Evolutionary conservation across 139 green algal genomes (phyloP), one percentile per base, ranked within the genome.

Genomic region (Chlamydomonas urium): DNA sequence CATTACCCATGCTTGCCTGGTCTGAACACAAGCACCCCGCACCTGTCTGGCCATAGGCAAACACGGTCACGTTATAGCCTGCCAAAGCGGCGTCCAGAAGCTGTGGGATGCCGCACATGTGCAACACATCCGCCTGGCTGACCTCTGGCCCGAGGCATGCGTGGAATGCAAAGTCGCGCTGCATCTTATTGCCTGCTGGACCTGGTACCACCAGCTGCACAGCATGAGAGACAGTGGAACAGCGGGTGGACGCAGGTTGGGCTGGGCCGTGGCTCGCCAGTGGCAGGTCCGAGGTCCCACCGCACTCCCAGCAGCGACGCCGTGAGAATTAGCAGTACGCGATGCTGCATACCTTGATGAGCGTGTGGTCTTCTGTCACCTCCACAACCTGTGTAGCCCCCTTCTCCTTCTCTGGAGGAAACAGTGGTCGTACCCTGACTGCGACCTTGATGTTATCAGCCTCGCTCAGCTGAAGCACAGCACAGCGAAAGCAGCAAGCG

Each of bases 81-180:
- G 85, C 76, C 69, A 96, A 72, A 2, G 89, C 87, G 0, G 89
- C 91, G 69, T 97, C 88, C 45, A 97, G 82, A 71, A 97, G 86
- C 82, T 93, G 83, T 23, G 77, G 74, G 23, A 90, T 85, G 32
- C 83, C 83, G 66, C 83, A 89, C 47, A 84, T 78, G 8, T 79
- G 58, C 72, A 91, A 38, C 33, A 91, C 86, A 34, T 90, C 81
- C 28, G 75, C 59, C 79, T 92, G 87, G 21, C 50, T 69, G 6
- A 74, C 76, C 1, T 84, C 76, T 31, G 83, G 81, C 1, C 83
- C 87, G 38, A 92, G 72, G 66, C 87, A 92, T 23, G 81, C 85
- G 60, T 92, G 84, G 69, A 92, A 90, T 14, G 66, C 58, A 42
- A 92, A 89, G 57, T 86, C 77, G 2, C 80, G 77, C 70, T 81